Conservation (phyloP, 2,329 filamentous ascomycete genomes). For the Alternaria sp. region DNA sequence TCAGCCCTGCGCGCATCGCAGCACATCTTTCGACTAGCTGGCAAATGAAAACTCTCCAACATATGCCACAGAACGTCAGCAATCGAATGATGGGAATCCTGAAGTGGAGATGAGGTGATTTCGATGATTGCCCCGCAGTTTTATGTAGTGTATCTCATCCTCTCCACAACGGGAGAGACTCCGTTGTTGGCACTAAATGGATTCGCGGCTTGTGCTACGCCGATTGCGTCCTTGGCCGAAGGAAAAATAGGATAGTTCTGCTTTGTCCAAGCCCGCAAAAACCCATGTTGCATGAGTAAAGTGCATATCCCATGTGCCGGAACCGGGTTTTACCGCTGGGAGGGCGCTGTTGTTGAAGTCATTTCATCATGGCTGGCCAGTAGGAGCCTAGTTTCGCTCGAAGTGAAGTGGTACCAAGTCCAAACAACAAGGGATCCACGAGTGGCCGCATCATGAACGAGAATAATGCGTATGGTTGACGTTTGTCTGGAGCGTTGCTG, state of each 20-base stretch:
- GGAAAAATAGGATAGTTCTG: conserved; percentile 28
- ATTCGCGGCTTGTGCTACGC: conserved; percentile 30
- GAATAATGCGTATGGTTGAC: conserved; percentile 38
- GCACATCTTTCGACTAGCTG: conserved; percentile 14
- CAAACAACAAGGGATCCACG: conserved; percentile 33
- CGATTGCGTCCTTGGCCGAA: conserved; percentile 24
- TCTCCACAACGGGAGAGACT: conserved; percentile 26
- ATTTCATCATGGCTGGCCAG: conserved; percentile 45
- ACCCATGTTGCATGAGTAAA: conserved; percentile 28
- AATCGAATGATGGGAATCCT: conserved; percentile 14
- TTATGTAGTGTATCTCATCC: conserved; percentile 11
- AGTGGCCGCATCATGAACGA: conserved; percentile 30
- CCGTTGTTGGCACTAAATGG: conserved; percentile 24
- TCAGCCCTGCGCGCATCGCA: conserved; percentile 4
- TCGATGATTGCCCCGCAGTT: conserved; percentile 27
- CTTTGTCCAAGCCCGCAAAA: conserved; percentile 35
- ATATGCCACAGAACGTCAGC: conserved; percentile 5
- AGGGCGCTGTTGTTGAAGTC: conserved; percentile 29
- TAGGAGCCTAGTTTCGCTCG: conserved; percentile 35
- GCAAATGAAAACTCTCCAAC: neutral
- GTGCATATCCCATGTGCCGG: conserved; percentile 28
- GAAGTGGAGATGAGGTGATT: conserved; percentile 26
- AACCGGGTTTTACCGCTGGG: conserved; percentile 28
- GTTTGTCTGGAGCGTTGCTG: conserved; percentile 30
- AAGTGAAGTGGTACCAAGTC: conserved; percentile 30